phyloP scores from a whole-genome alignment of 2,329 filamentous ascomycete species.

The Diaporthe nobilis region DNA sequence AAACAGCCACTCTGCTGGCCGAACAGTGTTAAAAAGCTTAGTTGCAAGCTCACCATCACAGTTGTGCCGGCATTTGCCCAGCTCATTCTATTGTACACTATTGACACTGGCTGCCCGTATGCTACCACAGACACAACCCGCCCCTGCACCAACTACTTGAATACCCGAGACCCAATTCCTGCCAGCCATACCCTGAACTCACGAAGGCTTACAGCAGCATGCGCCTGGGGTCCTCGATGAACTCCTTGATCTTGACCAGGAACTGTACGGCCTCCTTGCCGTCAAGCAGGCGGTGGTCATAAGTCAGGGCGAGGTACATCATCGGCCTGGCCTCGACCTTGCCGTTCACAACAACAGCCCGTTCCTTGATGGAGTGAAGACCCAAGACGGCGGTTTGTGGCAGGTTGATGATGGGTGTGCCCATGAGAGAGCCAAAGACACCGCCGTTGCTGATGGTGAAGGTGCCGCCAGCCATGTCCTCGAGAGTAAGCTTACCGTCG shows the following conservation, averaged over 20 bases:
- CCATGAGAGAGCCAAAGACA: constrained; percentile 97
- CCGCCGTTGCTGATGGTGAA: constrained; percentile 99
- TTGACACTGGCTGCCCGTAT: constrained; percentile 39
- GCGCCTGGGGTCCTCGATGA: constrained; percentile 92
- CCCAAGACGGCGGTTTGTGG: constrained; percentile 94
- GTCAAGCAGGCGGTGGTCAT: constrained; percentile 96
- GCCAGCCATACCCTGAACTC: background rate
- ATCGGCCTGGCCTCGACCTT: constrained; percentile 98
- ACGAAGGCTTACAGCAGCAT: constrained; percentile 78
- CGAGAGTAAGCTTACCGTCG: constrained; percentile 96
- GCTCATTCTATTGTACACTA: constrained; percentile 41
- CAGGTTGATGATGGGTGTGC: constrained; percentile 98
- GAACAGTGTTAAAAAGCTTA: background rate
- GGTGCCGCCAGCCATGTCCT: constrained; percentile 98
- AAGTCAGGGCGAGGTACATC: constrained; percentile 99
- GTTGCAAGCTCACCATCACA: constrained; percentile 1
- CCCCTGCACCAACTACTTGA: background rate
- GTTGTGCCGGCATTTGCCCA: background rate
- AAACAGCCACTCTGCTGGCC: background rate
- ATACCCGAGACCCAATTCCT: background rate
- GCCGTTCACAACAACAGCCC: constrained; percentile 89
- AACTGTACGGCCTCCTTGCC: constrained; percentile 97
- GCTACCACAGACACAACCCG: constrained; percentile 29
- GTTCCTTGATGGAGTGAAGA: constrained; percentile 96
- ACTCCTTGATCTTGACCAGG: constrained; percentile 97